Base-by-base conservation (phyloP, 78 protist species). In the Dictyostelium citrinum region DNA sequence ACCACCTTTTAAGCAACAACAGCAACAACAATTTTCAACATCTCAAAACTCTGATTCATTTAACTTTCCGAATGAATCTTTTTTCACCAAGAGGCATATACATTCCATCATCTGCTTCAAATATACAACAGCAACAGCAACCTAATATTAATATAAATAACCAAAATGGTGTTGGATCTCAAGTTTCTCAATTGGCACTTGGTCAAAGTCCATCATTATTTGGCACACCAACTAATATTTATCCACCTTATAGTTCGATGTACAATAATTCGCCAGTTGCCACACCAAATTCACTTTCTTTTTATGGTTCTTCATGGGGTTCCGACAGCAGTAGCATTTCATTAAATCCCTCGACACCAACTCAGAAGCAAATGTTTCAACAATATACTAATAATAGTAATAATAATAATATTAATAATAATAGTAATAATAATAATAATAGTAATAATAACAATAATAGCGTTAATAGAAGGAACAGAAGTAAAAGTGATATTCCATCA, bases 141-240 rank as follows among this genome's bases (percentile, higher is more conserved):
- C 90, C 80, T 27, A 75, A 60, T 70, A 16, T n/a, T 16, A 31
- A 27, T 6, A 68, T 16, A 29, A 55, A 75, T 37, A 20, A 37
- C 79, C 77, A 22, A 64, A 64, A 64, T 64, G 72, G 72, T 7
- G 17, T 64, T 64, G 72, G 72, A 27, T 17, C 58, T n/a, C 81
- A 31, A 75, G 31, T 9, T n/a, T 41, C 61, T 31, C 75, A 58
- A 37, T 79, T 88, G 8, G 86, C 93, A 24, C 49, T 88, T 3
- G 93, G 93, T 16, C 93, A 88, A 79, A 78, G 85, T 35, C 93
- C 93, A 9, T 88, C 93, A 67, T 17, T 88, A 46, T 88, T 88
- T 79, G 93, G 93, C 37, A 49, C 81, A 31, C 80, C 61, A 16
- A 46, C 81, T 16, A 55, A 46, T 17, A 76, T 76, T 29, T 85